Base-by-base conservation (phyloP, 2,329 filamentous ascomycete species). In the Harringtonia aguacate region DNA sequence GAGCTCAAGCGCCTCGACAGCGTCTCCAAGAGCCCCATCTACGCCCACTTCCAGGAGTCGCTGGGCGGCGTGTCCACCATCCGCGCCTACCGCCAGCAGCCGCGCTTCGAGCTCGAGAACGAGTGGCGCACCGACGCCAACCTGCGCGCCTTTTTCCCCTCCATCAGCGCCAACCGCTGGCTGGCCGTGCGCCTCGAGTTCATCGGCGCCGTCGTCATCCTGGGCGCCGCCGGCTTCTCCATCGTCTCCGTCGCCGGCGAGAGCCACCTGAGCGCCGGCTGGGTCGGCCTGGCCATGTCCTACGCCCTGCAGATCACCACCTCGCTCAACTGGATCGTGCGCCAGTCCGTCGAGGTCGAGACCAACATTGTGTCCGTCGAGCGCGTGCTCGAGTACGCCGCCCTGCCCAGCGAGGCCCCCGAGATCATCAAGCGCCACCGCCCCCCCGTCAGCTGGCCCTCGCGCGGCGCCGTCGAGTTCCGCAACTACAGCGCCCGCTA, bases 281-380 rank as follows among this genome's bases (percentile, higher is more conserved):
- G 80, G 64, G 89, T 97, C 42, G 94, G 94, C 69, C 70, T 98
- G 56, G 80, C 86, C 51, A 95, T 98, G 88, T 95, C 90, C 38
- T 95, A 97, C 65, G 92, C 89, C 33, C 75, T 98, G 50, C 87
- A 95, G 67, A 97, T 98, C 58, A 98, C 92, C 2, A 86, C 90
- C 53, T 95, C 89, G 30, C 75, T 98, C 56, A 98, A 97, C 69
- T 98, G 92, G 92, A 95, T 98, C 57, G 92, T 98, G 41, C 81
- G 94, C 47, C 92, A 98, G 66, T 95, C 89, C 0, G 92, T 98
- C 29, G 94, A 98, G 64, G 92, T 98, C n/a, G 94, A 98, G 71
- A 97, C 90, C n/a, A 98, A 98, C 64, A 98, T 98, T 57, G 90
- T 98, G 37, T 95, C 90, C 10, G 92, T 98, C 31, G 92, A 98